These are phyloP conservation scores for sorghum (Sorghum bicolor) DNA, from an alignment of 176 grass and related monocot genomes.

Conservation along the genomic window DNA sequence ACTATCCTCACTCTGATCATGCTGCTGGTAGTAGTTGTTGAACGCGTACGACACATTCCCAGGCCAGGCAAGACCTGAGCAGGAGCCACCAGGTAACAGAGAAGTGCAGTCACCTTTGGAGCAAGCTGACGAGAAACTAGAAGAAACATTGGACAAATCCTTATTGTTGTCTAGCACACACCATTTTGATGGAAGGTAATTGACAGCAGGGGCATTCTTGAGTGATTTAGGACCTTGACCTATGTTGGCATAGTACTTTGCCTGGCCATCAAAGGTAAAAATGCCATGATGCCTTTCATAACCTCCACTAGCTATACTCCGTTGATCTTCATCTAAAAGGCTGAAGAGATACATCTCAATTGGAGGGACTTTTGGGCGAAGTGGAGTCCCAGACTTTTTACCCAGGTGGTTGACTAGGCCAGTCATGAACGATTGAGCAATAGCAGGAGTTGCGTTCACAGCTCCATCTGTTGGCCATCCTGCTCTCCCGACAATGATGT, in stretches of 20 bases:
- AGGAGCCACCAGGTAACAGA: constrained; percentile 71
- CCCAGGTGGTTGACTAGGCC: constrained; percentile 73
- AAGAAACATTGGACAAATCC: constrained; percentile 63
- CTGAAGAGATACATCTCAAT: constrained; percentile 63
- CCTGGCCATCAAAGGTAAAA: constrained; percentile 98
- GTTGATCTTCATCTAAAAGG: constrained; percentile 87
- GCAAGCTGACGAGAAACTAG: constrained; percentile 60
- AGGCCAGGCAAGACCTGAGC: constrained; percentile 65
- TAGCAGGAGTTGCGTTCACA: constrained; percentile 65
- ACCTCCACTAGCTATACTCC: constrained; percentile 34
- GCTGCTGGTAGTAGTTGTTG: constrained; percentile 87
- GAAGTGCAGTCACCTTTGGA: constrained; percentile 69
- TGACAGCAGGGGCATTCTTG: constrained; percentile 59
- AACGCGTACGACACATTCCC: constrained; percentile 92
- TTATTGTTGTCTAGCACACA: constrained; percentile 87
- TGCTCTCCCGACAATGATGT: constrained; percentile 67
- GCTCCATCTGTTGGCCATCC: constrained; percentile 98
- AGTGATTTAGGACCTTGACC: constrained; percentile 75
- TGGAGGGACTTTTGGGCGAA: constrained; percentile 71
- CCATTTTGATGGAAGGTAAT: constrained; percentile 78
- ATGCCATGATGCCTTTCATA: constrained; percentile 82
- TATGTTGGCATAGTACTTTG: constrained; percentile 71
- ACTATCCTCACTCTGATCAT: constrained; percentile 69
- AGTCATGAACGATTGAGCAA: constrained; percentile 72
- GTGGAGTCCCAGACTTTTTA: constrained; percentile 75